A percentile compares a stretch with the other conserved stretches of the same genome.
phyloP scores from a whole-genome alignment of 768 basidiomycete species.

The Boletus speciosus region DNA sequence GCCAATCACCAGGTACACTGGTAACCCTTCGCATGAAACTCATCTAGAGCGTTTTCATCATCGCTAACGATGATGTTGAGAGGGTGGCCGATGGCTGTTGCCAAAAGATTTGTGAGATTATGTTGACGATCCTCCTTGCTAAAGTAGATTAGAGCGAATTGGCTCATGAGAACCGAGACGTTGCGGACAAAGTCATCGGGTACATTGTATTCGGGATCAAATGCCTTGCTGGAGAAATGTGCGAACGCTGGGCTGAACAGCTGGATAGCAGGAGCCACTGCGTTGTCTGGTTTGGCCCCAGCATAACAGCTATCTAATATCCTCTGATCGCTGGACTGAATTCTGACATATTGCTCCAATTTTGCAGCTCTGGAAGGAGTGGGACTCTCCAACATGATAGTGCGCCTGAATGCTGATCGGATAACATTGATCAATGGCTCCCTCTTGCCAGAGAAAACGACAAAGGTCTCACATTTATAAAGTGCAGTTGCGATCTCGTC shows the following conservation, averaged over 20 bases:
- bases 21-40: neutral
- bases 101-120: neutral
- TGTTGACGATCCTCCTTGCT: neutral
- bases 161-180: constrained; percentile 10
- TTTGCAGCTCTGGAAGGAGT: too few species aligned
- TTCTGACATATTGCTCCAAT: neutral
- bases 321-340: neutral
- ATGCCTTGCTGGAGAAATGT: constrained; percentile 25
- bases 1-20: constrained; percentile 8
- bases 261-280: constrained; percentile 5
- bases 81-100: neutral
- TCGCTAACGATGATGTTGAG: neutral
- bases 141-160: constrained; percentile 12
- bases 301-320: constrained; percentile 14
- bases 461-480: too few species aligned
- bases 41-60: neutral
- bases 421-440: too few species aligned
- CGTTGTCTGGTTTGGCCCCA: neutral
- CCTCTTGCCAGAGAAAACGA: too few species aligned
- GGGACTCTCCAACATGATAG: too few species aligned
- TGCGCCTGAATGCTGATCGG: too few species aligned
- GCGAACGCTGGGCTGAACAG: constrained; percentile 28
- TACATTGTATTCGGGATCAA: constrained; percentile 1
- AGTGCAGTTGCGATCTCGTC: too few species aligned
- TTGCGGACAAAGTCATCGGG: constrained; percentile 7